Conservation (phyloP, 495 filamentous ascomycete species). For the Aspergillus heteromorphus region DNA sequence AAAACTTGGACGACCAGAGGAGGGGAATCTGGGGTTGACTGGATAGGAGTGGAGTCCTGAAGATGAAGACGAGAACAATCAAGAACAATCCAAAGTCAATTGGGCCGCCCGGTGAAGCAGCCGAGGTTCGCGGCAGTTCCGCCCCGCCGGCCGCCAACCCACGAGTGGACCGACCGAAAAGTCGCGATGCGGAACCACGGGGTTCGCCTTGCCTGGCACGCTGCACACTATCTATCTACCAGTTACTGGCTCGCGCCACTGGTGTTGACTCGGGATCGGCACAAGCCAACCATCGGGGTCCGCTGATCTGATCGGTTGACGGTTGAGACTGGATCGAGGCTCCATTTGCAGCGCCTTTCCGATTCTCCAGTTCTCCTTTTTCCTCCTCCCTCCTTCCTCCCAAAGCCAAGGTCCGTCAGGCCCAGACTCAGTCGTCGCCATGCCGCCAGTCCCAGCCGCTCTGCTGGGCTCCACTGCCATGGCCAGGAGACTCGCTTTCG, state of each 20-base stretch:
- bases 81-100: neutral
- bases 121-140: neutral
- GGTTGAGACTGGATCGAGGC: too few relatives aligned
- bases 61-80: neutral
- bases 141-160: neutral
- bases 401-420: neutral
- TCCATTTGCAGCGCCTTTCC: neutral
- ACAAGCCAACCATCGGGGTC: neutral
- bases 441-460: neutral
- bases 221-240: too few relatives aligned
- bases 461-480: neutral
- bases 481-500: neutral
- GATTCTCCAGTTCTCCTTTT: slow-evolving; percentile 9
- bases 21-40: too few relatives aligned
- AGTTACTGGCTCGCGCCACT: neutral
- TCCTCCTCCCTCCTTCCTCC: slow-evolving; percentile 4
- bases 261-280: neutral
- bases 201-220: too few relatives aligned
- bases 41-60: too few relatives aligned
- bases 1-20: too few relatives aligned
- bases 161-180: neutral
- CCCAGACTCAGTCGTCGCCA: neutral
- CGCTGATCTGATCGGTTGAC: neutral
- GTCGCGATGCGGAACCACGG: neutral
- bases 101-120: neutral